These are phyloP conservation scores for Leccinum olivaceopallidum DNA, from an alignment of 768 basidiomycete species.

Conservation along the genomic window DNA sequence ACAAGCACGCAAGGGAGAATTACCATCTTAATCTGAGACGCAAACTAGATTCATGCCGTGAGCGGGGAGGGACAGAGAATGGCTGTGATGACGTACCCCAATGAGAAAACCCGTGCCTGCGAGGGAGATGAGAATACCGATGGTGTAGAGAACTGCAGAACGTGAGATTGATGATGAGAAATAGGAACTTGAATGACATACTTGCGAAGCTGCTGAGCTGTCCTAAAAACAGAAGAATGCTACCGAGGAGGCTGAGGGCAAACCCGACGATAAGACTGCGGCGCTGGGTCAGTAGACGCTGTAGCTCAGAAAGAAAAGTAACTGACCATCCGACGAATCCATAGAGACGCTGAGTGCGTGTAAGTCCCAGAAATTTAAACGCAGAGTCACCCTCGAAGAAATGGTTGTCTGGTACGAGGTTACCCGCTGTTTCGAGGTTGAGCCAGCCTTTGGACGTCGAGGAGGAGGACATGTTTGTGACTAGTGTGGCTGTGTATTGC, in stretches of 20 bases:
- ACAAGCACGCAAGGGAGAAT: constrained; percentile 16
- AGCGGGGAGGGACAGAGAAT: not conserved
- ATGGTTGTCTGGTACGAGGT: constrained; percentile 69
- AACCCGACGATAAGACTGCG: constrained; percentile 73
- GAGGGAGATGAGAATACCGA: constrained; percentile 82
- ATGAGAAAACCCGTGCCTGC: constrained; percentile 90
- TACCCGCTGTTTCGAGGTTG: constrained; percentile 71
- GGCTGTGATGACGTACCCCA: constrained; percentile 56
- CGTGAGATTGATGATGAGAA: not conserved
- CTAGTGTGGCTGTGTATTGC: constrained; percentile 16
- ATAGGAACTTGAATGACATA: constrained; percentile 37
- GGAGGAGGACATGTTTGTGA: not conserved
- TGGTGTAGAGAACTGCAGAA: constrained; percentile 68
- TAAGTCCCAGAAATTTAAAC: constrained; percentile 76
- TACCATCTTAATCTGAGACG: constrained; percentile 80
- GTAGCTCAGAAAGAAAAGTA: not conserved
- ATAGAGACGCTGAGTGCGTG: constrained; percentile 79
- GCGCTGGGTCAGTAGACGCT: constrained; percentile 1
- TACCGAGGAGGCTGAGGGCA: constrained; percentile 76
- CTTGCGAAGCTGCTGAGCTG: constrained; percentile 70
- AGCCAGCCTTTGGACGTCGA: constrained; percentile 74
- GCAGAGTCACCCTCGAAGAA: constrained; percentile 91
- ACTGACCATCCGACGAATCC: constrained; percentile 83
- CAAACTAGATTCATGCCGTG: constrained; percentile 49
- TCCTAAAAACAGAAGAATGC: constrained; percentile 74